phyloP scores from a whole-genome alignment of 768 basidiomycete genomes.

The Brasilioporus rufonigricans region DNA sequence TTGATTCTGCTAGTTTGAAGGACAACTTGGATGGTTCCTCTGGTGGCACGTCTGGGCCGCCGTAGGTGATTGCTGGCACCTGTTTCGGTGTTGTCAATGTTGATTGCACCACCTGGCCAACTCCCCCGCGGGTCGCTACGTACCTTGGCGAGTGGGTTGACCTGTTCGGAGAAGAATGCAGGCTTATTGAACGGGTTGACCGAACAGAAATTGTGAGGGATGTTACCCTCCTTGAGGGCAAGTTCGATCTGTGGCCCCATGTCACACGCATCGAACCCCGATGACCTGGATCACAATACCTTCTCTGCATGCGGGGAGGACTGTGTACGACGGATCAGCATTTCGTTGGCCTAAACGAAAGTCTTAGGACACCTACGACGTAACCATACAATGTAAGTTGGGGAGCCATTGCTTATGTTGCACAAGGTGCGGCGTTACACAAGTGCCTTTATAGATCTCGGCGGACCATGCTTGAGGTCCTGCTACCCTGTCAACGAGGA shows the following conservation, averaged over 20 bases:
- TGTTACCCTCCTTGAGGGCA: conserved; percentile 52
- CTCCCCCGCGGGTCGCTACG: not conserved
- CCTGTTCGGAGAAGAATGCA: conserved; percentile 54
- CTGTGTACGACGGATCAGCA: not conserved
- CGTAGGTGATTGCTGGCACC: conserved; percentile 57
- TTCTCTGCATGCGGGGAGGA: not conserved
- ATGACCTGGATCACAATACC: not conserved
- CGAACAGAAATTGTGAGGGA: conserved; percentile 46
- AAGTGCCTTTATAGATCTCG: too few species aligned
- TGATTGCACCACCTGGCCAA: not conserved
- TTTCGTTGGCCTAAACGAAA: not conserved
- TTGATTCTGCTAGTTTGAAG: conserved; percentile 55
- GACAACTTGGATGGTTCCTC: conserved; percentile 56
- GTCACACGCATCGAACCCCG: not conserved
- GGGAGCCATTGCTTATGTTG: not conserved
- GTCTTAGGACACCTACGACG: not conserved
- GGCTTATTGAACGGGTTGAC: conserved; percentile 63
- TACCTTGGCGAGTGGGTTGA: conserved; percentile 65
- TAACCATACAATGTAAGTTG: not conserved
- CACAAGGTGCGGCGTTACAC: not conserved
- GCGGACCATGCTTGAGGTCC: too few species aligned
- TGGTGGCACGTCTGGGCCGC: conserved; percentile 51
- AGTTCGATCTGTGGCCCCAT: conserved; percentile 43
- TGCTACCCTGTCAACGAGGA: too few species aligned
- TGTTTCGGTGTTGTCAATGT: not conserved